These are phyloP conservation scores for Yamadazyma aaseri DNA, from an alignment of 1,139 yeast species.

Conservation along the genomic window DNA sequence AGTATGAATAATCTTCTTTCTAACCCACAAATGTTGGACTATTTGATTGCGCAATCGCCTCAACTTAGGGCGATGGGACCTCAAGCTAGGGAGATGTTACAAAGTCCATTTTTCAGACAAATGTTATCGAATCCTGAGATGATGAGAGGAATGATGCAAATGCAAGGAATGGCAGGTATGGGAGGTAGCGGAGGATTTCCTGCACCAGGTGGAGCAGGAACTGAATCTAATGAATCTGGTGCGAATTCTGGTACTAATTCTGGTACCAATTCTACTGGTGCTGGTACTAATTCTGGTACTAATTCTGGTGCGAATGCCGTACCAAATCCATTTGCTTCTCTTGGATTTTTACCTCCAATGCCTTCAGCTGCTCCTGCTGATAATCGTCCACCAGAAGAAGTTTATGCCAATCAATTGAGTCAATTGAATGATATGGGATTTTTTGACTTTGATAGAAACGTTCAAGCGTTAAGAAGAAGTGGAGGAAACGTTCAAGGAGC, in stretches of 20 bases:
- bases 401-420: slow-evolving; percentile 84
- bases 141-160: slow-evolving; percentile 78
- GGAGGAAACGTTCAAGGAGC: slow-evolving; percentile 99
- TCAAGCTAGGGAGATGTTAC: slow-evolving; percentile 81
- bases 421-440: slow-evolving; percentile 97
- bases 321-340: slow-evolving; percentile 43
- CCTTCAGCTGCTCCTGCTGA: slow-evolving; percentile 45
- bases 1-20: slow-evolving; percentile 75
- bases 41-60: slow-evolving; percentile 79
- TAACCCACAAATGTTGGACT: slow-evolving; percentile 82
- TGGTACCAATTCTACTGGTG: slow-evolving; percentile 1
- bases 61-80: slow-evolving; percentile 87
- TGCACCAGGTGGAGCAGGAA: slow-evolving; percentile 53
- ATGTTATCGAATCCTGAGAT: slow-evolving; percentile 85
- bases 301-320: slow-evolving; percentile 26
- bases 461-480: slow-evolving; percentile 86
- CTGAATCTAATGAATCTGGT: slow-evolving; percentile 24
- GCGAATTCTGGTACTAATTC: slow-evolving; percentile 14
- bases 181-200: slow-evolving; percentile 44
- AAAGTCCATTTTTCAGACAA: slow-evolving; percentile 78
- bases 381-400: slow-evolving; percentile 92
- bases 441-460: slow-evolving; percentile 87
- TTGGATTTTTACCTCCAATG: slow-evolving; percentile 43
- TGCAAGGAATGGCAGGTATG: slow-evolving; percentile 44
- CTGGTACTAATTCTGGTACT: slow-evolving; percentile 18